phyloP scores from a whole-genome alignment of 306 rosid species.

The Malus orientalis region DNA sequence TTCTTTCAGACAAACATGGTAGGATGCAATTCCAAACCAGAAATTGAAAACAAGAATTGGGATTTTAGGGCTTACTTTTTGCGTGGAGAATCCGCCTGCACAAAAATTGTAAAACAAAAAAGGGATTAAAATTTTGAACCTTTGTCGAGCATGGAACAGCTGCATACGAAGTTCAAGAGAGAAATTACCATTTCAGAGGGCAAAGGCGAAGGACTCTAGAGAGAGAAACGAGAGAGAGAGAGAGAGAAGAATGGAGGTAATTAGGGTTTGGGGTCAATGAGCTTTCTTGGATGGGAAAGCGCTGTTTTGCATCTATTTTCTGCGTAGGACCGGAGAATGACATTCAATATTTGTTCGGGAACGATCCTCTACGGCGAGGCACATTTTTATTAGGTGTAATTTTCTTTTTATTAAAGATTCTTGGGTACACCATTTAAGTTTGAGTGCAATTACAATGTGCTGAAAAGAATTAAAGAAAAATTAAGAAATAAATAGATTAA shows the following conservation, averaged over 20 bases:
- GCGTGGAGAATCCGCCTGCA: slow-evolving; percentile 78
- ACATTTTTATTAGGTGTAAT: neutral
- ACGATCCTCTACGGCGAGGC: neutral
- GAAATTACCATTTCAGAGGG: slow-evolving; percentile 33
- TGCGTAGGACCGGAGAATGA: neutral
- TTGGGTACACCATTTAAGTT: too few relatives aligned
- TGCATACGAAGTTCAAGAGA: neutral
- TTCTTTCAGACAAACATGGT: neutral
- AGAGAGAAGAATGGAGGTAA: slow-evolving; percentile 7
- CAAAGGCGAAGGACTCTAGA: slow-evolving; percentile 1
- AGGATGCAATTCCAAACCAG: neutral
- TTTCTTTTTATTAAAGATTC: neutral
- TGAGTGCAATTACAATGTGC: too few relatives aligned
- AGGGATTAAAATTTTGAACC: neutral
- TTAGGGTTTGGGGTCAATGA: slow-evolving; percentile 32
- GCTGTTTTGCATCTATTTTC: neutral
- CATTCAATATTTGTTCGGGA: neutral
- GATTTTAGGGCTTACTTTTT: slow-evolving; percentile 41
- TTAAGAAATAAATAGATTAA: too few relatives aligned
- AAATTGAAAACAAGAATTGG: neutral
- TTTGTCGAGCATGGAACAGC: neutral
- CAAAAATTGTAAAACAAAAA: neutral
- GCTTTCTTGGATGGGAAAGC: neutral
- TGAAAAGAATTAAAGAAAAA: too few relatives aligned
- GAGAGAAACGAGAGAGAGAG: neutral